Evolutionary conservation across 1,284 basidiomycete species (phyloP).

Genomic region (Coniophora puteana): DNA sequence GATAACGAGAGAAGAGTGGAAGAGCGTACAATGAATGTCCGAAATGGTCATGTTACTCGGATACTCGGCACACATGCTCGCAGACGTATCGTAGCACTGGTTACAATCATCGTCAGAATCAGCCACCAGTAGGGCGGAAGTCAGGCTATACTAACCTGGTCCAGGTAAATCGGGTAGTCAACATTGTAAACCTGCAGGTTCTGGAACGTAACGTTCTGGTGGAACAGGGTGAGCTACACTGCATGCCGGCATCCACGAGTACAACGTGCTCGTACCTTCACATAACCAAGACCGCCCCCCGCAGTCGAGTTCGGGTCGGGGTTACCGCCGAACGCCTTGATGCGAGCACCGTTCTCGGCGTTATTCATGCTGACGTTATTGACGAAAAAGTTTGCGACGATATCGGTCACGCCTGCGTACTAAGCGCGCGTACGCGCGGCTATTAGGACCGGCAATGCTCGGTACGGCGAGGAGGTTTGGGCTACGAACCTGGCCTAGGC

Average conservation of each 20-base stretch:
- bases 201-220: slow-evolving; percentile 36
- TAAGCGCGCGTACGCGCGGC: slow-evolving; percentile 40
- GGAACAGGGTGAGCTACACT: not conserved
- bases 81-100: slow-evolving; percentile 36
- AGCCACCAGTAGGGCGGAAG: too few species aligned
- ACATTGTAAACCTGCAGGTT: slow-evolving; percentile 36
- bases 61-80: slow-evolving; percentile 25
- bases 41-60: slow-evolving; percentile 32
- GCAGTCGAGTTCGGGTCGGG: slow-evolving; percentile 15
- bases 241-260: not conserved
- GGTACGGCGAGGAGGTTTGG: not conserved
- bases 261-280: slow-evolving; percentile 14
- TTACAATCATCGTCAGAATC: not conserved
- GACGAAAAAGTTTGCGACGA: slow-evolving; percentile 43
- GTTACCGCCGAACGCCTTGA: slow-evolving; percentile 41
- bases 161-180: slow-evolving; percentile 41
- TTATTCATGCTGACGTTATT: slow-evolving; percentile 45
- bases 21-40: slow-evolving; percentile 23
- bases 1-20: slow-evolving; percentile 4
- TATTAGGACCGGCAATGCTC: slow-evolving; percentile 36
- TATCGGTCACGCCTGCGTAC: slow-evolving; percentile 44
- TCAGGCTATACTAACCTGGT: slow-evolving; percentile 20
- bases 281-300: slow-evolving; percentile 34
- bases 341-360: slow-evolving; percentile 46
- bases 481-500: slow-evolving; percentile 9